Evolutionary conservation across 805 yeast genomes (phyloP), one percentile per base, ranked within the genome.

Genomic region (Wickerhamomyces pijperi): DNA sequence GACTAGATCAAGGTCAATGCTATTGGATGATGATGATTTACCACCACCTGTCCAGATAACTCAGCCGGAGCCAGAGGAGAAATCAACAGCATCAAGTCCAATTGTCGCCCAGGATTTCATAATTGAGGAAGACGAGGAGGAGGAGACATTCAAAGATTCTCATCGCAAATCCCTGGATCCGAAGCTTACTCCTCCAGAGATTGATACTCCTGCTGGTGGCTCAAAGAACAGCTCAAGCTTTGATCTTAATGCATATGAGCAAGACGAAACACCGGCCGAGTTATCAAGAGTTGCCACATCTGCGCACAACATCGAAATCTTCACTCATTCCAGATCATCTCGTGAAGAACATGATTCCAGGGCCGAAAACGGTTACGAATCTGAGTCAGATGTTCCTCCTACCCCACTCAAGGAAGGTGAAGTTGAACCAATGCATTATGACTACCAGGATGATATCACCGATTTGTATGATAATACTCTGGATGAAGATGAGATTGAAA

Each of bases 401-500:
- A 41, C 40, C 19, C 19, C 36, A 9, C 50, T 46, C 4, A 36
- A 44, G 35, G 44, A 47, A 13, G 39, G 43, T 5, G 46, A 41
- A 4, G 58, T 53, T 3, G 64, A 55, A 16, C 55, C 47, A 23
- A 49, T 43, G 14, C 46, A 50, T 36, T 51, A 51, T 23, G 56
- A 53, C 36, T 39, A 53, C 11, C 51, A 54, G 36, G 63, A 47
- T 14, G 64, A 56, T 34, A 43, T 48, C 3, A 50, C 54, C 3
- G 55, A 46, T 31, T 35, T 50, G 2, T 52, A 54, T 33, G 42
- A 44, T 5, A 47, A 47, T 28, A 40, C 36, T 15, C 38, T 40
- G 15, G 16, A 34, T 17, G 40, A 37, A n/a, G 42, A 35, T 19
- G 28, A 36, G 28, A 23, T 14, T 5, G 32, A 12, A 29, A 23